phyloP scores from a whole-genome alignment of 1,284 basidiomycete genomes.

The Entoloma clypeatum region DNA sequence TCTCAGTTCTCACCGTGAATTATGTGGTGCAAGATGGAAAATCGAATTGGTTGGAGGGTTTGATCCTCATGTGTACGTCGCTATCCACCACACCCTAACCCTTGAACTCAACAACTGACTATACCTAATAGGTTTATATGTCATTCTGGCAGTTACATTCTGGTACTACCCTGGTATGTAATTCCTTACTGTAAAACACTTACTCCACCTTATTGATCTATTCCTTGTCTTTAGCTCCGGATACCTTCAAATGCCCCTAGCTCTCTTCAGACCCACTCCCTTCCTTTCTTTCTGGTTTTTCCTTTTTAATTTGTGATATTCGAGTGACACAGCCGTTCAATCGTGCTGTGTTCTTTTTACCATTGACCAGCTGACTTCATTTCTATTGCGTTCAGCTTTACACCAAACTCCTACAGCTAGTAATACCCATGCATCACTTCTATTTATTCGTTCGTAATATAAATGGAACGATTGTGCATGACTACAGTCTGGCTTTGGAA shows the following conservation, averaged over 20 bases:
- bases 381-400: too few relatives aligned
- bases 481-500: constrained; percentile 61
- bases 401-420: too few relatives aligned
- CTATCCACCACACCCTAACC: background rate
- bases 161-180: constrained; percentile 58
- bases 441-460: too few relatives aligned
- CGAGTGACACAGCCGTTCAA: too few relatives aligned
- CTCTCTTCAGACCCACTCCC: too few relatives aligned
- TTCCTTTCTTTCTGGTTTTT: too few relatives aligned
- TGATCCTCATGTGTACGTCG: constrained; percentile 50
- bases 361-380: too few relatives aligned
- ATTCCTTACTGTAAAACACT: background rate
- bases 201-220: background rate
- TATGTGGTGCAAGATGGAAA: constrained; percentile 64
- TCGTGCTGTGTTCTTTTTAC: too few relatives aligned
- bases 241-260: too few relatives aligned
- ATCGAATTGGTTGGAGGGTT: constrained; percentile 60
- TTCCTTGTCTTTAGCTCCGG: too few relatives aligned
- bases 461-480: background rate
- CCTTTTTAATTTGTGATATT: too few relatives aligned
- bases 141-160: constrained; percentile 59
- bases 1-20: constrained; percentile 56
- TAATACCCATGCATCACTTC: too few relatives aligned
- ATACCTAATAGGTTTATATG: constrained; percentile 45
- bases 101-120: background rate